Evolutionary conservation across 768 basidiomycete species (phyloP), one percentile per base, ranked within the genome.

Genomic region (Crepidotus variabilis): DNA sequence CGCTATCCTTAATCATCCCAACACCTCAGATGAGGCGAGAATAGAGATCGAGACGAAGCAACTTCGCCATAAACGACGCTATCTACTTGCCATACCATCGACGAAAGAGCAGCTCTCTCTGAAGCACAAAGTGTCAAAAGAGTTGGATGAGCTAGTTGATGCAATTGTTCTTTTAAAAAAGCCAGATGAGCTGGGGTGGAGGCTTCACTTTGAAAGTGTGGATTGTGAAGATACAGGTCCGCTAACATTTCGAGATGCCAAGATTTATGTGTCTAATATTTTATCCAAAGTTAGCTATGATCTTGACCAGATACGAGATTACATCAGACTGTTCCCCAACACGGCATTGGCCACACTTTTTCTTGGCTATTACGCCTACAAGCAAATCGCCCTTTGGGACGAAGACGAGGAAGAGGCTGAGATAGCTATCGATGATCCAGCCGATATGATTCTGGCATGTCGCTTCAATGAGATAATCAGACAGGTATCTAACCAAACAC

Each of bases 111-210:
- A 71, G 28, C 63, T 68, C 2, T 54, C 67, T 7, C 65, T 72
- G 22, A 88, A 90, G 66, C 64, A 62, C 16, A 62, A 67, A 21
- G 65, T 88, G 8, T 72, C 83, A n/a, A 64, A 68, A 8, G 86
- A 92, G 61, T 75, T 97, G 10, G 83, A 92, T 43, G 82, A 83
- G 16, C 72, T 97, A 32, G 79, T 91, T 1, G 75, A 82, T 14
- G 94, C 94, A 2, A 82, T 85, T 28, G 80, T 97, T 2, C 71
- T 96, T 6, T 75, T 99, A 18, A 75, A 78, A 14, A 80, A 94
- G 8, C 81, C 85, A 0, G 88, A 97, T 63, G 87, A 92, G 64
- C 67, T 87, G 22, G 93, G 90, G 0, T 99, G 97, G 96, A 77
- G 72, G 23, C 68, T 89, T 2, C 84, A 79, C 58, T 75, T 98